phyloP scores from a whole-genome alignment of 2,329 filamentous ascomycete species.

The Neopestalotiopsis rosae region DNA sequence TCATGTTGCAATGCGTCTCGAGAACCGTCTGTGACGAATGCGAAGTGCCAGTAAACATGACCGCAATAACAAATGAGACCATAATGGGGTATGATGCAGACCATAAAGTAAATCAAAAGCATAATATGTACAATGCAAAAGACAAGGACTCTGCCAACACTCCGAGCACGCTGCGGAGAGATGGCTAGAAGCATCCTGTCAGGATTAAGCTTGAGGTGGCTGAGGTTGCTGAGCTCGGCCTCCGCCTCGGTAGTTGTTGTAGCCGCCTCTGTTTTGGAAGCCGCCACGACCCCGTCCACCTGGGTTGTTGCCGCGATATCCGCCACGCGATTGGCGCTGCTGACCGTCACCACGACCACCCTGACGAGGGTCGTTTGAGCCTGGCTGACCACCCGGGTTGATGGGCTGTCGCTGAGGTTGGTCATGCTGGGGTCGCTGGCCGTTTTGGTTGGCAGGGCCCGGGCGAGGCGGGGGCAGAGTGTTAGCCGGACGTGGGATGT shows the following conservation, averaged over 20 bases:
- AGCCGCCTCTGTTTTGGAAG: slow-evolving; percentile 37
- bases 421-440: slow-evolving; percentile 32
- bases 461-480: slow-evolving; percentile 38
- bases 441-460: slow-evolving; percentile 34
- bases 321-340: slow-evolving; percentile 37
- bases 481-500: slow-evolving; percentile 81
- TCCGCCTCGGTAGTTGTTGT: slow-evolving; percentile 40
- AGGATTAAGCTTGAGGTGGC: slow-evolving; percentile 15
- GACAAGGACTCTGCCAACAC: not conserved
- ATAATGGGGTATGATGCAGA: slow-evolving; percentile 41
- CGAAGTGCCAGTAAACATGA: slow-evolving; percentile 23
- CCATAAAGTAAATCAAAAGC: slow-evolving; percentile 34
- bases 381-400: slow-evolving; percentile 23
- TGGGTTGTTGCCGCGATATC: slow-evolving; percentile 31
- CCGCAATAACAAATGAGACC: slow-evolving; percentile 29
- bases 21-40: slow-evolving; percentile 28
- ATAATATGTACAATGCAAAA: slow-evolving; percentile 37
- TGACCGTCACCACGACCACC: slow-evolving; percentile 35
- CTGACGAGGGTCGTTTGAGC: slow-evolving; percentile 33
- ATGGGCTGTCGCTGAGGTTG: slow-evolving; percentile 28
- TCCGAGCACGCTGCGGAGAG: not conserved
- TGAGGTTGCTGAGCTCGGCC: slow-evolving; percentile 38
- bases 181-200: not conserved
- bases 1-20: slow-evolving; percentile 34
- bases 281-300: slow-evolving; percentile 37